These are phyloP conservation scores for Boletus holoroseus DNA, from an alignment of 1,284 basidiomycete genomes.

Conservation along the genomic window DNA sequence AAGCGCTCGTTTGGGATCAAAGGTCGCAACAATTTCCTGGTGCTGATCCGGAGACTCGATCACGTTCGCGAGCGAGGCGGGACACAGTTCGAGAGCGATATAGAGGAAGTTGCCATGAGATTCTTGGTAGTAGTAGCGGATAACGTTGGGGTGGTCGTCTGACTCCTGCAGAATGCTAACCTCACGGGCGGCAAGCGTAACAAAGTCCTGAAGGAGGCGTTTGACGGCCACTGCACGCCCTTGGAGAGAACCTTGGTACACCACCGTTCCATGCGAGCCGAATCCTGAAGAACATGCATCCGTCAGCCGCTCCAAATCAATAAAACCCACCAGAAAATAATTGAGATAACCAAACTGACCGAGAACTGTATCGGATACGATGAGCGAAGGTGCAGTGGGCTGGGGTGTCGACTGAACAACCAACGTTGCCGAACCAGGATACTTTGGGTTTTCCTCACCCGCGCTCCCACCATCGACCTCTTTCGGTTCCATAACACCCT, in stretches of 20 bases:
- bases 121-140: slow-evolving; percentile 98
- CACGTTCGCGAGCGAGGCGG: slow-evolving; percentile 89
- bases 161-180: slow-evolving; percentile 92
- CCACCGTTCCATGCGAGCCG: slow-evolving; percentile 95
- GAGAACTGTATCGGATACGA: slow-evolving; percentile 74
- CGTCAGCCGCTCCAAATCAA: not conserved
- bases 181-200: slow-evolving; percentile 91
- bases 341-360: slow-evolving; percentile 44
- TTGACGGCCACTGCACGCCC: slow-evolving; percentile 96
- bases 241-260: slow-evolving; percentile 90
- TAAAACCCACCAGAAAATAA: not conserved
- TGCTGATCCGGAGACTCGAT: slow-evolving; percentile 79
- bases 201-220: slow-evolving; percentile 91
- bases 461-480: slow-evolving; percentile 6
- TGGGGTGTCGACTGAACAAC: slow-evolving; percentile 25
- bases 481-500: slow-evolving; percentile 9
- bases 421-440: slow-evolving; percentile 14
- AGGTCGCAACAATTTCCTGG: slow-evolving; percentile 59
- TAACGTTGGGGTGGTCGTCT: slow-evolving; percentile 98
- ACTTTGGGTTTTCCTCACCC: slow-evolving; percentile 12
- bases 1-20: slow-evolving; percentile 86
- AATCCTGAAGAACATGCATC: slow-evolving; percentile 54
- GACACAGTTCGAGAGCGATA: slow-evolving; percentile 95
- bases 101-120: slow-evolving; percentile 90
- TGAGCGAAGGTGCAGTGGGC: slow-evolving; percentile 37